These are phyloP conservation scores for Colletotrichum musae DNA, from an alignment of 2,329 filamentous ascomycete species.

Conservation along the genomic window DNA sequence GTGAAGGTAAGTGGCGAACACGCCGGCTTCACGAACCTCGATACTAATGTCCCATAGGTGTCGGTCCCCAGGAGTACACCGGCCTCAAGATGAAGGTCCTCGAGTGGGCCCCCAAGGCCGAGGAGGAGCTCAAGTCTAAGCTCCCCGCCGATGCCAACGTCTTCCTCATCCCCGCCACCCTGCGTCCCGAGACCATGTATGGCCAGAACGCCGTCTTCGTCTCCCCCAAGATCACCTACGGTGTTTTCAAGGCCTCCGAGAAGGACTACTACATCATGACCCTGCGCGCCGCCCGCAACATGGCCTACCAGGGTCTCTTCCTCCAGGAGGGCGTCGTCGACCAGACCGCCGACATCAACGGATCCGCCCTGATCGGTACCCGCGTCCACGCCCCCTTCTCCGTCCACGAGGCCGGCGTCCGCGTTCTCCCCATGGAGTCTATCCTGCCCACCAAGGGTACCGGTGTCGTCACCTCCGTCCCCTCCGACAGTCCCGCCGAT, in stretches of 20 bases:
- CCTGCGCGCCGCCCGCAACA: slow-evolving; percentile 90
- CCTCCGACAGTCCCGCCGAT: slow-evolving; percentile 96
- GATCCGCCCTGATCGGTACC: slow-evolving; percentile 88
- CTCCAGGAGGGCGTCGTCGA: slow-evolving; percentile 81
- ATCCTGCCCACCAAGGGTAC: slow-evolving; percentile 95
- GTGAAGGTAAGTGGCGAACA: slow-evolving; percentile 51
- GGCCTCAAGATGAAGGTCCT: slow-evolving; percentile 92
- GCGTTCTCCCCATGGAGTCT: slow-evolving; percentile 95
- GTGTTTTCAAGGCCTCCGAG: slow-evolving; percentile 84
- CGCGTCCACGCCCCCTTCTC: slow-evolving; percentile 91
- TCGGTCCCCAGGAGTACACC: slow-evolving; percentile 71
- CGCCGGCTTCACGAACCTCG: background rate
- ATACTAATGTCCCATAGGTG: slow-evolving; percentile 18
- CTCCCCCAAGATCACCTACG: slow-evolving; percentile 89
- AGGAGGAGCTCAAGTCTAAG: slow-evolving; percentile 80
- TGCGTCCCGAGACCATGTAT: slow-evolving; percentile 98
- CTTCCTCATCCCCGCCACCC: slow-evolving; percentile 91
- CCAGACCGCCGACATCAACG: slow-evolving; percentile 81
- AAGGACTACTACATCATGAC: slow-evolving; percentile 89
- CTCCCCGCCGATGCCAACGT: slow-evolving; percentile 84
- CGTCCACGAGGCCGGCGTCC: slow-evolving; percentile 84
- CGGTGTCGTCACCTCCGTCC: slow-evolving; percentile 95
- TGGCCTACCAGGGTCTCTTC: slow-evolving; percentile 94
- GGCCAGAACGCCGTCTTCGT: slow-evolving; percentile 98
- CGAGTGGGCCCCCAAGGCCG: slow-evolving; percentile 86